Percentiles rank a stretch among this genome's conserved stretches.
These are phyloP conservation scores for Fomitopsis palustris DNA, from an alignment of 1,284 basidiomycete genomes.

Conservation along the genomic window DNA sequence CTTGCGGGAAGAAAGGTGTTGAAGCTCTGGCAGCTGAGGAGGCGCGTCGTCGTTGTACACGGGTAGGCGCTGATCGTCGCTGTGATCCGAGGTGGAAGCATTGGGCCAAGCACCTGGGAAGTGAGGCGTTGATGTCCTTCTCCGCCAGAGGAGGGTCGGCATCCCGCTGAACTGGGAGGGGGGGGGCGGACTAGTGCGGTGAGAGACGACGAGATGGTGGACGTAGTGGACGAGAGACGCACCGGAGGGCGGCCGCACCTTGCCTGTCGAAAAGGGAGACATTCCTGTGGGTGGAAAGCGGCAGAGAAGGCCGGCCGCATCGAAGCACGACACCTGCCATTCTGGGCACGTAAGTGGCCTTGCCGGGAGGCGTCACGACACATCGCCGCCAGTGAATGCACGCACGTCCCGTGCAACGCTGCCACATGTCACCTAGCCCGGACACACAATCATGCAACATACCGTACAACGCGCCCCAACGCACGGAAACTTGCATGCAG, in stretches of 20 bases:
- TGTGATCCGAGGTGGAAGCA: conserved; percentile 13
- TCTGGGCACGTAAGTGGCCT: not conserved
- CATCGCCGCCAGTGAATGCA: not conserved
- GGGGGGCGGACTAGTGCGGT: not conserved
- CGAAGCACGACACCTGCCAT: conserved; percentile 14
- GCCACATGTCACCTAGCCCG: not conserved
- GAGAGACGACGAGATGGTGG: conserved; percentile 6
- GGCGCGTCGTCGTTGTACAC: not conserved
- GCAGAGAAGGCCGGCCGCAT: not conserved
- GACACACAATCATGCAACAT: not conserved
- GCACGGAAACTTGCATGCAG: no score
- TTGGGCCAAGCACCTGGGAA: conserved; percentile 29
- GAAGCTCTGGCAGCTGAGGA: conserved; percentile 1
- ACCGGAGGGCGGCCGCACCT: not conserved
- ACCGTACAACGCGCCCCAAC: not conserved
- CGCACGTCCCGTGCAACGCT: not conserved
- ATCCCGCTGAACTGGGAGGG: conserved; percentile 11
- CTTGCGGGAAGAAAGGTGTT: not conserved
- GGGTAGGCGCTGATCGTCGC: not conserved
- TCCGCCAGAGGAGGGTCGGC: conserved; percentile 15
- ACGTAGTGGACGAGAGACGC: conserved; percentile 5
- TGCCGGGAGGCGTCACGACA: not conserved
- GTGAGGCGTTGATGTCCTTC: conserved; percentile 21
- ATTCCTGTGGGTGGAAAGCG: not conserved
- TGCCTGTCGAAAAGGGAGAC: not conserved